Evolutionary conservation across 495 filamentous ascomycete genomes (phyloP).

Genomic region (Cryomyces antarcticus): DNA sequence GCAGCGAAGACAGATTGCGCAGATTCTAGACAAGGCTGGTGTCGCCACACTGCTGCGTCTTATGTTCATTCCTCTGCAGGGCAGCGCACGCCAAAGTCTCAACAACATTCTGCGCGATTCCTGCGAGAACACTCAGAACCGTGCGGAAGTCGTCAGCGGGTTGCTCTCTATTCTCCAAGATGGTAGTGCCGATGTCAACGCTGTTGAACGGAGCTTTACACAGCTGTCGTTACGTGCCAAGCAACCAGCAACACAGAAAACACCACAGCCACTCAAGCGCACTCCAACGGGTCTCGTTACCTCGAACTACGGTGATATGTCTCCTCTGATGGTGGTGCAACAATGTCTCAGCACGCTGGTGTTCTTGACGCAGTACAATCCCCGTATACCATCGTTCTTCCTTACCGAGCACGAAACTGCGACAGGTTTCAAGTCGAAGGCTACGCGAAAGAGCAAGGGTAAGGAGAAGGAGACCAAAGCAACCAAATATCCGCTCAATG

Average conservation of each 20-base stretch:
- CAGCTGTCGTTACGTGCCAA: constrained; percentile 83
- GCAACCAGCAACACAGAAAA: constrained; percentile 54
- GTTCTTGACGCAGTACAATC: constrained; percentile 59
- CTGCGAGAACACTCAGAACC: constrained; percentile 84
- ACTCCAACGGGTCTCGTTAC: constrained; percentile 34
- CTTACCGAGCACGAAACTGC: constrained; percentile 78
- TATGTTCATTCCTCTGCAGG: constrained; percentile 89
- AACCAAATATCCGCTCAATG: constrained; percentile 79
- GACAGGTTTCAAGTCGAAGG: constrained; percentile 49
- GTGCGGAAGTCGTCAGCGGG: constrained; percentile 83
- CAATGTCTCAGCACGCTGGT: constrained; percentile 73
- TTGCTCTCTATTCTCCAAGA: constrained; percentile 92
- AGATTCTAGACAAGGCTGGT: constrained; percentile 92
- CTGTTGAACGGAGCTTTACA: constrained; percentile 85
- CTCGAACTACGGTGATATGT: constrained; percentile 49
- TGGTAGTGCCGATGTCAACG: constrained; percentile 75
- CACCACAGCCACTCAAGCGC: constrained; percentile 57
- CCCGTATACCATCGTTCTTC: constrained; percentile 76
- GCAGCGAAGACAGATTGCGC: constrained; percentile 56
- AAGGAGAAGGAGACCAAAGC: constrained; percentile 54
- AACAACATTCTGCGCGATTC: constrained; percentile 73
- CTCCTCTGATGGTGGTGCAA: constrained; percentile 84
- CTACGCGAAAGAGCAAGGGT: constrained; percentile 68
- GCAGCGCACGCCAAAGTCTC: constrained; percentile 57
- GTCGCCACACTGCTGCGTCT: constrained; percentile 84